Evolutionary conservation across 495 filamentous ascomycete genomes (phyloP).

Genomic region (Podospora tetraspora): DNA sequence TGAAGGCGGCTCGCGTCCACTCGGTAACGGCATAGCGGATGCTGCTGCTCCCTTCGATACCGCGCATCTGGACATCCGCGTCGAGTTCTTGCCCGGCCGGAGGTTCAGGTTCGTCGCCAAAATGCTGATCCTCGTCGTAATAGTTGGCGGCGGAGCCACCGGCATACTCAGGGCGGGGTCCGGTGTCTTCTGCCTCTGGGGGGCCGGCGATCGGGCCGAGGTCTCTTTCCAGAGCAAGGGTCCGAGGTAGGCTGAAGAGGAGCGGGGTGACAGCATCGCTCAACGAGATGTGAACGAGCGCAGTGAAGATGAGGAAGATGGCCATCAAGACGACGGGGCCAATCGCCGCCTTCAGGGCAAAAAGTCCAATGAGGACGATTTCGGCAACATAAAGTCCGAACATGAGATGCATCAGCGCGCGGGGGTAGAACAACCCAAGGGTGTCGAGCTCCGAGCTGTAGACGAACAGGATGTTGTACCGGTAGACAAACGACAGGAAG

Average conservation of each 20-base stretch:
- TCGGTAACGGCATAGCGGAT: constrained; percentile 19
- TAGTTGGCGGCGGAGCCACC: constrained; percentile 34
- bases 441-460: constrained; percentile 74
- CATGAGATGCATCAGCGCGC: constrained; percentile 75
- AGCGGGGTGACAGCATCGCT: constrained; percentile 70
- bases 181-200: constrained; percentile 21
- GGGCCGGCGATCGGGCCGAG: constrained; percentile 39
- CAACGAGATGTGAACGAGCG: constrained; percentile 75
- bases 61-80: constrained; percentile 29
- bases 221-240: constrained; percentile 47
- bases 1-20: constrained; percentile 19
- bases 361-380: constrained; percentile 75
- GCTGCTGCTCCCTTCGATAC: constrained; percentile 32
- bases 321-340: constrained; percentile 73
- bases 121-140: constrained; percentile 33
- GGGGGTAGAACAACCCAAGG: constrained; percentile 72
- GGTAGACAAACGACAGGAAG: constrained; percentile 77
- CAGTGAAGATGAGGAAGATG: constrained; percentile 63
- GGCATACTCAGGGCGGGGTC: constrained; percentile 11
- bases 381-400: constrained; percentile 77
- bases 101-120: constrained; percentile 25
- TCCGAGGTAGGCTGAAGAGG: constrained; percentile 62
- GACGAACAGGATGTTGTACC: constrained; percentile 82
- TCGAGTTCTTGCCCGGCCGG: constrained; percentile 24
- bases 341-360: constrained; percentile 59